Evolutionary conservation across 768 basidiomycete genomes (phyloP).

Genomic region (Mycena belliarum): DNA sequence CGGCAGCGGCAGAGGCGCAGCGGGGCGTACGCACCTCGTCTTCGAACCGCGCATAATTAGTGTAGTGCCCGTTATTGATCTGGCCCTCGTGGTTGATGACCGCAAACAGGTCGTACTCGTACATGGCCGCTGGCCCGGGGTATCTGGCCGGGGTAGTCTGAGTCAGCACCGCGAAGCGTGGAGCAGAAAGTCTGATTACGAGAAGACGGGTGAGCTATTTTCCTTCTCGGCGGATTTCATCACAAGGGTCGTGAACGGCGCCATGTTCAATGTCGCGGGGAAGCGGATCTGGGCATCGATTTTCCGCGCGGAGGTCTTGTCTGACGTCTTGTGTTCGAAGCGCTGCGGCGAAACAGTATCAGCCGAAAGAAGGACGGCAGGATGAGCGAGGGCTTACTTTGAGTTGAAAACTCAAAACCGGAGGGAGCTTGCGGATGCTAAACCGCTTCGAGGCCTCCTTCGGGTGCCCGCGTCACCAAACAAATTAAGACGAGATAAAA

Average conservation of each 20-base stretch:
- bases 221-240: slow-evolving; percentile 55
- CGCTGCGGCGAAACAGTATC: slow-evolving; percentile 49
- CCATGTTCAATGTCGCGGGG: slow-evolving; percentile 85
- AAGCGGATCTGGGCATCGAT: slow-evolving; percentile 83
- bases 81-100: slow-evolving; percentile 95
- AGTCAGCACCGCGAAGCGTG: neutral
- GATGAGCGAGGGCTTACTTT: slow-evolving; percentile 57
- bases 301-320: slow-evolving; percentile 78
- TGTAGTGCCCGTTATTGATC: slow-evolving; percentile 94
- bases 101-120: slow-evolving; percentile 89
- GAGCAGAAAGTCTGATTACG: slow-evolving; percentile 22
- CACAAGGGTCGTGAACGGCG: slow-evolving; percentile 73
- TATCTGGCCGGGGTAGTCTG: slow-evolving; percentile 30
- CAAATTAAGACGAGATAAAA: neutral
- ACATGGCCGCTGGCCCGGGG: slow-evolving; percentile 66
- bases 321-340: slow-evolving; percentile 80
- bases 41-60: slow-evolving; percentile 79
- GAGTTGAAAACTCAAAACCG: slow-evolving; percentile 91
- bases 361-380: neutral
- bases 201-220: slow-evolving; percentile 24
- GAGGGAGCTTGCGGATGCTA: slow-evolving; percentile 82
- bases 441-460: slow-evolving; percentile 84
- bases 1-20: neutral
- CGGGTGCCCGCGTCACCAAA: neutral
- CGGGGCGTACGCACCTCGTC: slow-evolving; percentile 84